These are phyloP conservation scores for Suillus tomentosus DNA, from an alignment of 768 basidiomycete species.

Conservation along the genomic window DNA sequence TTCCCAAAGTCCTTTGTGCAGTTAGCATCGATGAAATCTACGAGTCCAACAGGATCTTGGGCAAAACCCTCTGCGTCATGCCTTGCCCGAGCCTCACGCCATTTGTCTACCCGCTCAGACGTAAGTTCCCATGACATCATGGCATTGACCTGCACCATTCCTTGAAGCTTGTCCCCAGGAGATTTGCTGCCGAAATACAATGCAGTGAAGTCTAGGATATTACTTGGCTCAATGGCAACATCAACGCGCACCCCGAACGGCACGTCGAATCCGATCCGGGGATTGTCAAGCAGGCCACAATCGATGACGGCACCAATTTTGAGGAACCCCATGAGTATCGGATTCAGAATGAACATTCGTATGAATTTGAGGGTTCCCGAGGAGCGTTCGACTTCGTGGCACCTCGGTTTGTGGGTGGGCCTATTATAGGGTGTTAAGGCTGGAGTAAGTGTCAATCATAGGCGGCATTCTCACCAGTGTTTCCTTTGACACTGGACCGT, in stretches of 20 bases:
- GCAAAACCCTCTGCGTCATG: not conserved
- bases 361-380: not conserved
- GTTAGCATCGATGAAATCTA: not conserved
- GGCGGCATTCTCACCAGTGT: not conserved
- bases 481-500: not conserved
- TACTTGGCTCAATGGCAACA: not conserved
- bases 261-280: not conserved
- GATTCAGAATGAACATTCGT: not conserved
- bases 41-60: not conserved
- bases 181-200: not conserved
- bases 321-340: not conserved
- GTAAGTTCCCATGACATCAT: not conserved
- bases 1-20: not conserved
- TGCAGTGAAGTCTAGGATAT: not conserved
- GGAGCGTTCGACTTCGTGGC: not conserved
- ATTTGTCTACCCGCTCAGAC: not conserved
- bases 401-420: constrained; percentile 1
- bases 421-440: not conserved
- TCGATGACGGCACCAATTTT: not conserved
- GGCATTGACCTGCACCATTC: not conserved
- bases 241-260: constrained; percentile 1
- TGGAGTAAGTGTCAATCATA: not conserved
- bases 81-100: not conserved
- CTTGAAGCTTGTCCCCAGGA: not conserved
- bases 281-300: not conserved